These are phyloP conservation scores for Verticillium longisporum DNA, from an alignment of 2,329 filamentous ascomycete genomes.

Conservation along the genomic window DNA sequence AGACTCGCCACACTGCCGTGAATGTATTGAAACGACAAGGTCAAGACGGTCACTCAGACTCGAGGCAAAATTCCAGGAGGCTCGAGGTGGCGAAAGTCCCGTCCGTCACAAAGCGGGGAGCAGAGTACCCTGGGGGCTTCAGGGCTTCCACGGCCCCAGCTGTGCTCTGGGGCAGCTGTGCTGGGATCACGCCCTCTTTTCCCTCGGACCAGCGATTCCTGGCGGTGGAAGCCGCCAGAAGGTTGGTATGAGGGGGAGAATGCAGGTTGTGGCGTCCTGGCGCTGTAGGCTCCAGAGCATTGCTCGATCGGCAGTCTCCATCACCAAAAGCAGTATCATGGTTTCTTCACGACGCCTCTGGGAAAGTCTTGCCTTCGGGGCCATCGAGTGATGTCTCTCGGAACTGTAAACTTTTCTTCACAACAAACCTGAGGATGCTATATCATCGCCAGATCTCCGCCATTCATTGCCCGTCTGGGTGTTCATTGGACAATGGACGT, in stretches of 20 bases:
- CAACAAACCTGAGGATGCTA: not conserved
- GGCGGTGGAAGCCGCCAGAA: not conserved
- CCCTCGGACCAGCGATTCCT: not conserved
- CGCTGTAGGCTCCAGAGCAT: not conserved
- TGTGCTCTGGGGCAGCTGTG: too few species aligned
- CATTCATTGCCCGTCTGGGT: not conserved
- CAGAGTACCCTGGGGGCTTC: not conserved
- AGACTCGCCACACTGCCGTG: slow-evolving; percentile 3
- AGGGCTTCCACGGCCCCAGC: not conserved
- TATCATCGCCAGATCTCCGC: not conserved
- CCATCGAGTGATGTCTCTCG: not conserved
- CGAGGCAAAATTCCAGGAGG: not conserved
- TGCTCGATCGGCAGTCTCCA: not conserved
- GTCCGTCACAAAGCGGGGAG: too few species aligned
- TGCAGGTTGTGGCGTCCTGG: not conserved
- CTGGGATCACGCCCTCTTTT: not conserved
- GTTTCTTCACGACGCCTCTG: not conserved
- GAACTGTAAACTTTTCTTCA: not conserved
- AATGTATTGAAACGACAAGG: not conserved
- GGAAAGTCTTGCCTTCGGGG: not conserved
- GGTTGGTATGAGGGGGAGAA: not conserved
- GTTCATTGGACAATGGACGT: not conserved
- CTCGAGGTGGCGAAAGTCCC: not conserved
- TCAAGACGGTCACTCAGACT: not conserved
- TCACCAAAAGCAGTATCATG: not conserved